Base-by-base conservation (phyloP, 352 stramenopile genomes). In the Phytopythium vexans region DNA sequence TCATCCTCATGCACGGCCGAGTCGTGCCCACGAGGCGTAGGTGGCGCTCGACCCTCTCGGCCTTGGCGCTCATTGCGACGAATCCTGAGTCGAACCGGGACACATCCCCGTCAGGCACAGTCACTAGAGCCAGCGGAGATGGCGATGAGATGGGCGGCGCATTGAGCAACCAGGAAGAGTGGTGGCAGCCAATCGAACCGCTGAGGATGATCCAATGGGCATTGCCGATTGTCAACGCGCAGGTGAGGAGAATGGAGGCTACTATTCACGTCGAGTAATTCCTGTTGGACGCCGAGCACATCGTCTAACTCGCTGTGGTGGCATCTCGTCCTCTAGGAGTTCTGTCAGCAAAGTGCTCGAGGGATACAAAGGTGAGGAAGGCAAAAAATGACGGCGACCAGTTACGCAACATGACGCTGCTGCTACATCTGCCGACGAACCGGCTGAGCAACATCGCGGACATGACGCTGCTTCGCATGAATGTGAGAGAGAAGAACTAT, bases 221-320 rank as follows among this genome's bases (percentile, higher is more conserved):
- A 1, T 4, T 45, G 46, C 8, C 50, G 49, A 27, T 31, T 47
- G 21, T 57, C 42, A n/a, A 57, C 59, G 41, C 65, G 9, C 9
- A 12, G 3, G 37, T 54, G 11, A 2, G 43, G 1, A 37, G 57
- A 1, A 50, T 73, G 14, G 54, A 77, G 54, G 77, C 77, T 8
- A 49, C 61, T 3, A 73, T 66, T 10, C 62, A 57, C 8, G 73
- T 82, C 11, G 73, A 85, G 43, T 89, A 75, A 21, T 86, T 79
- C 49, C 86, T 74, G 52, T 58, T 89, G 12, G 75, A 84, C 21
- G 46, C 52, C 0, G 43, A 4, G 3, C 61, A 79, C 64, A 41
- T 83, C 48, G 52, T 45, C 44, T 43, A 65, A 60, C 44, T 65
- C 31, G 41, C 59, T 55, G 16, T 35, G 34, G 35, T 36, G 45